A percentile compares a stretch with the other conserved stretches of the same genome.
Evolutionary conservation across 345 rosid species (phyloP).

Genomic region (rapeseed (Brassica napus)): Da-Ae NC_063434.1:4359501-4360000

Average conservation of each 20-base stretch:
- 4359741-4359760: not conserved
- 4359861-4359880: not conserved
- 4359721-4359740: too few relatives aligned
- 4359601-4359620: constrained; percentile 60
- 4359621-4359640: constrained; percentile 46
- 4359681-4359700: not conserved
- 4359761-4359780: not conserved
- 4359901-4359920: not conserved
- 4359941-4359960: not conserved
- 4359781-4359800: not conserved
- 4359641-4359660: not conserved
- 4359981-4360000: not conserved
- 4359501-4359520: constrained; percentile 42
- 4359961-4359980: not conserved
- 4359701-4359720: not conserved
- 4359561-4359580: constrained; percentile 55
- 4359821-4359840: not conserved
- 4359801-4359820: not conserved
- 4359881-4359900: not conserved
- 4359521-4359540: constrained; percentile 51
- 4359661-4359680: not conserved
- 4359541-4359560: constrained; percentile 47
- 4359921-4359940: not conserved
- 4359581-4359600: constrained; percentile 62
- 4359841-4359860: not conserved